Evolutionary conservation across 441 rosid genomes (phyloP).

Genomic region (Kokia cookei): DNA sequence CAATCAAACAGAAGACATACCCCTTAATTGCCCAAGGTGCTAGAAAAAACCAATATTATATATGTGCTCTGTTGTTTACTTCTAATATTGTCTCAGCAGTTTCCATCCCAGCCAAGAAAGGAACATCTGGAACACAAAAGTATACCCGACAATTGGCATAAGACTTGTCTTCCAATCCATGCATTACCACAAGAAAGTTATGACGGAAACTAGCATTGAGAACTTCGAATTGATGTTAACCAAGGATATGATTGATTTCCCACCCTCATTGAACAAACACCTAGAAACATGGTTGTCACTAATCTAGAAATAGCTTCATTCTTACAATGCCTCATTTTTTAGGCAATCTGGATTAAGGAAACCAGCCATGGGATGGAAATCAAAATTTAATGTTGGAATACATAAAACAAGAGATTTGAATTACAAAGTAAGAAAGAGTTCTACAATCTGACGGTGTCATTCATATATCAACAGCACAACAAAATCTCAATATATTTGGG

Average conservation of each 20-base stretch:
- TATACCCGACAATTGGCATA: not conserved
- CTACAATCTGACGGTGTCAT: not conserved
- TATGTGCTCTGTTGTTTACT: not conserved
- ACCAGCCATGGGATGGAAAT: not conserved
- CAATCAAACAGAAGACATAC: not conserved
- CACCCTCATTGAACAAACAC: not conserved
- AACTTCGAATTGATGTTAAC: not conserved
- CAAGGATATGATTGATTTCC: not conserved
- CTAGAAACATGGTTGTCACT: not conserved
- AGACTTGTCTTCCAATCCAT: not conserved
- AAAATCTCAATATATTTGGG: not conserved
- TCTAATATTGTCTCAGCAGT: not conserved
- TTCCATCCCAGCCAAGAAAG: not conserved
- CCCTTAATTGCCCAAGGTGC: not conserved
- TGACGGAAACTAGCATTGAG: not conserved
- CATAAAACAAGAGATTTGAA: not conserved
- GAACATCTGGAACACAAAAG: not conserved
- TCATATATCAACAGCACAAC: not conserved
- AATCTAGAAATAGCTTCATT: not conserved
- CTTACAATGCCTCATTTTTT: not conserved
- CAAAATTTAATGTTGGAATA: not conserved
- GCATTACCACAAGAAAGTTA: not conserved
- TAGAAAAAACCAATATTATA: not conserved
- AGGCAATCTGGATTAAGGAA: not conserved
- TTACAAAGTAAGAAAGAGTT: not conserved